Percentiles rank a stretch among this genome's conserved stretches.
Conservation (phyloP, 2,329 filamentous ascomycete species). For the Monosporascus ibericus region DNA sequence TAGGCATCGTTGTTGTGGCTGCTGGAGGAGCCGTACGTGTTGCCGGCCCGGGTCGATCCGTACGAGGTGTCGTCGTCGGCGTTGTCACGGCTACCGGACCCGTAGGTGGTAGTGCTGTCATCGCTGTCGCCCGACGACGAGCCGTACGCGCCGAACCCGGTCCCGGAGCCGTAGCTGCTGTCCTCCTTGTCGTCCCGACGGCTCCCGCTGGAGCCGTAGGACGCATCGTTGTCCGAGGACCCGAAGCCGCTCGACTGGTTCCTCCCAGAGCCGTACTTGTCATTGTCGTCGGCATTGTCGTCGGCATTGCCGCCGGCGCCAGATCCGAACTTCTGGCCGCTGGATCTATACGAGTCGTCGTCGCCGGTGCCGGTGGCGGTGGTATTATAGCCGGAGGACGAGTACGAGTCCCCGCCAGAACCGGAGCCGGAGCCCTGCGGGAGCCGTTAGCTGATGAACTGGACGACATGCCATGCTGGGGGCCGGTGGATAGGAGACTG, state of each 20-base stretch:
- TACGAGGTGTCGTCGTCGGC: constrained; percentile 6
- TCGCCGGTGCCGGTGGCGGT: constrained; percentile 3
- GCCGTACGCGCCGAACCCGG: constrained; percentile 13
- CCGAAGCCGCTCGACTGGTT: constrained; percentile 12
- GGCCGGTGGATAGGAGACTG: background rate
- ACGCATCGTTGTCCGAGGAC: constrained; percentile 1
- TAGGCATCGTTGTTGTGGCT: constrained; percentile 1
- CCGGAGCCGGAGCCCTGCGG: constrained; percentile 15
- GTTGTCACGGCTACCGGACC: constrained; percentile 6
- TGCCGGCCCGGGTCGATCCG: constrained; percentile 11
- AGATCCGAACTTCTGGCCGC: constrained; percentile 7
- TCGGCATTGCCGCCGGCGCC: background rate
- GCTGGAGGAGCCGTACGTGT: constrained; percentile 1
- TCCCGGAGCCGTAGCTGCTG: background rate
- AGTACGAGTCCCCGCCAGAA: constrained; percentile 7
- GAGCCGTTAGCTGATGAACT: background rate
- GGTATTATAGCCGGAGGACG: constrained; percentile 1
- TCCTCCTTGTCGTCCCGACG: no score
- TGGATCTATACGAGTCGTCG: constrained; percentile 13
- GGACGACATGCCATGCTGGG: background rate
- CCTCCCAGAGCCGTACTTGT: constrained; percentile 11
- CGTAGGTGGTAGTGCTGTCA: constrained; percentile 9
- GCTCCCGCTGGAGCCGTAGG: constrained; percentile 6
- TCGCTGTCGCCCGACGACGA: constrained; percentile 1
- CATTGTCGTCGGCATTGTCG: constrained; percentile 7